Percentiles rank a stretch among this genome's conserved stretches.
phyloP scores from a whole-genome alignment of 2,329 filamentous ascomycete genomes.

The Hyphodiscus sp. region DNA sequence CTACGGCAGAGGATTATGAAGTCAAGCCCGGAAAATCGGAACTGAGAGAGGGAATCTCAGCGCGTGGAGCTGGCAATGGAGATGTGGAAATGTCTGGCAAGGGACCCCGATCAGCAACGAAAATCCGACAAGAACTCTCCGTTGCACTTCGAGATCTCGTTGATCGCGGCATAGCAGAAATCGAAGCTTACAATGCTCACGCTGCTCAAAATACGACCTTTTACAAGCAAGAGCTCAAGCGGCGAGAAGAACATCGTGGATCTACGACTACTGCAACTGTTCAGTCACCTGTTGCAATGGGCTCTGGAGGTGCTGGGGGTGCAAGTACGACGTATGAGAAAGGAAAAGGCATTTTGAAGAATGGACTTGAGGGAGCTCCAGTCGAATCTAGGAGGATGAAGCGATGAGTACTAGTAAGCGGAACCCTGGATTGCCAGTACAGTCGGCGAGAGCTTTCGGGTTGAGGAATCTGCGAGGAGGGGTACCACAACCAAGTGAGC shows the following conservation, averaged over 20 bases:
- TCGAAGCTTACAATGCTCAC: constrained; percentile 21
- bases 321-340: too few species aligned
- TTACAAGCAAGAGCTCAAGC: constrained; percentile 11
- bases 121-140: constrained; percentile 9
- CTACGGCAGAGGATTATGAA: constrained; percentile 14
- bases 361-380: neutral
- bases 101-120: constrained; percentile 1
- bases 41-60: neutral
- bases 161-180: constrained; percentile 6
- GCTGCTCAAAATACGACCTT: neutral
- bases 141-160: constrained; percentile 10
- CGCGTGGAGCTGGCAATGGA: neutral
- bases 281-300: neutral
- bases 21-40: constrained; percentile 6
- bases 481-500: too few species aligned
- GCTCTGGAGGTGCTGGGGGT: neutral
- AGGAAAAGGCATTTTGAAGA: constrained; percentile 1
- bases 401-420: neutral
- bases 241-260: neutral
- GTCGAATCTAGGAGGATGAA: neutral
- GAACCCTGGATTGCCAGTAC: neutral
- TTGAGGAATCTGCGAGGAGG: too few species aligned
- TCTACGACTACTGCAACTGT: neutral
- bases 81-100: constrained; percentile 14
- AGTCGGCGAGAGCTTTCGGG: neutral